Percentiles rank a stretch among this genome's conserved stretches.
Evolutionary conservation across 1,284 basidiomycete species (phyloP).

Genomic region (Porogramme epimiltina): DNA sequence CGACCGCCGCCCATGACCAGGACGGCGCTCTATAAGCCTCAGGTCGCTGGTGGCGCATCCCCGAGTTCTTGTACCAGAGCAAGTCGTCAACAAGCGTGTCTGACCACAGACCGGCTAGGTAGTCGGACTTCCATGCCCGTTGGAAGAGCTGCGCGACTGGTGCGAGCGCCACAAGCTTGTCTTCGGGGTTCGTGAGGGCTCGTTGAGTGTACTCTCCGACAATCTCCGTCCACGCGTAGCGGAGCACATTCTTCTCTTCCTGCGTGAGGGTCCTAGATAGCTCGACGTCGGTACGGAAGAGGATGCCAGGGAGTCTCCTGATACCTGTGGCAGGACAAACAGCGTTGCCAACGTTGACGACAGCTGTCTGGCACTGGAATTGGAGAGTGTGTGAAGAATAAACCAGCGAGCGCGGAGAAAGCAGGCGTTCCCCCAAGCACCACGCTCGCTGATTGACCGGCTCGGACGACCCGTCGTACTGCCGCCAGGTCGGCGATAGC

Average conservation of each 20-base stretch:
- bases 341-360: constrained; percentile 13
- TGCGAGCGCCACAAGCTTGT: constrained; percentile 19
- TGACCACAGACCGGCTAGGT: constrained; percentile 20
- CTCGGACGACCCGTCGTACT: constrained; percentile 9
- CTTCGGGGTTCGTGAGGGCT: constrained; percentile 5
- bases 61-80: constrained; percentile 15
- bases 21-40: constrained; percentile 9
- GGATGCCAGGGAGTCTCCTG: constrained; percentile 6
- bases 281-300: constrained; percentile 7
- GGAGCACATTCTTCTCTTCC: constrained; percentile 3
- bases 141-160: constrained; percentile 17
- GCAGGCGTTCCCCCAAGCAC: constrained; percentile 16
- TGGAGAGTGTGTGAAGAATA: constrained; percentile 18
- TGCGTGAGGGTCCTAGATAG: not conserved
- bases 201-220: constrained; percentile 16
- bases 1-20: constrained; percentile 20
- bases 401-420: constrained; percentile 14
- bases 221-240: constrained; percentile 9
- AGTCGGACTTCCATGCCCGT: constrained; percentile 11
- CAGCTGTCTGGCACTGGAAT: constrained; percentile 13
- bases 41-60: not conserved
- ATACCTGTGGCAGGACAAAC: constrained; percentile 1
- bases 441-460: constrained; percentile 13
- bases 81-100: constrained; percentile 10
- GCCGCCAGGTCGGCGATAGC: constrained; percentile 9